Base-by-base conservation (phyloP, 2,329 filamentous ascomycete genomes). In the Cyclaneusma minus region DNA sequence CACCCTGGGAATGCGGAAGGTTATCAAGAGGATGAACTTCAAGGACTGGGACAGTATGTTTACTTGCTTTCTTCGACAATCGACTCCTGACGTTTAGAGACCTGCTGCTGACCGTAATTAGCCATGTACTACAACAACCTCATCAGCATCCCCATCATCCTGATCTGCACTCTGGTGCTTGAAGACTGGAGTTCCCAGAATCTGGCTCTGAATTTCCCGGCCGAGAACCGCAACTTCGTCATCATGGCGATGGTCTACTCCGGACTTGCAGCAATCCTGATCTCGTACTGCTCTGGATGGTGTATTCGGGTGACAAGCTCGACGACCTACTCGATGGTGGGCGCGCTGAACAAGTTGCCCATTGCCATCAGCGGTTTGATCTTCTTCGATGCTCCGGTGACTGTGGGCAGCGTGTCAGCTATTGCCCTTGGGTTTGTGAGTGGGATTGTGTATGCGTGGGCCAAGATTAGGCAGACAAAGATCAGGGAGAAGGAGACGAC, bases 81-180 rank as follows among this genome's bases (percentile, higher is more conserved):
- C 16, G 16, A 16, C 9, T n/a, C n/a, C n/a, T n/a, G n/a, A n/a
- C n/a, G n/a, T n/a, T n/a, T n/a, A n/a, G 4, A 9, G 12, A 1
- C 6, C 7, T 4, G 19, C 16, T 6, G 6, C 14, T 25, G 13
- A 13, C 13, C 13, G 13, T 30, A 21, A 30, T 22, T 38, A 93
- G 85, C 84, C 48, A 94, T 93, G 85, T 93, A 84, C 60, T 94
- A 94, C 66, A 94, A 94, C 68, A 94, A 94, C 56, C 66, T 93
- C 22, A 71, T 94, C 40, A 89, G 83, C 31, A 91, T 94, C 36
- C 85, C 85, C 13, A 74, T 93, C 42, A 70, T 94, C 27, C 51
- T 93, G 28, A 51, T 81, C 41, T 70, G 72, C 49, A 87, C 84
- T 17, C 58, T 92, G 28, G 45, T 91, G 35, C 56, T 75, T 35